Evolutionary conservation across 208 protist genomes (phyloP).

Genomic region (Blastocrithidia nonstop): DNA sequence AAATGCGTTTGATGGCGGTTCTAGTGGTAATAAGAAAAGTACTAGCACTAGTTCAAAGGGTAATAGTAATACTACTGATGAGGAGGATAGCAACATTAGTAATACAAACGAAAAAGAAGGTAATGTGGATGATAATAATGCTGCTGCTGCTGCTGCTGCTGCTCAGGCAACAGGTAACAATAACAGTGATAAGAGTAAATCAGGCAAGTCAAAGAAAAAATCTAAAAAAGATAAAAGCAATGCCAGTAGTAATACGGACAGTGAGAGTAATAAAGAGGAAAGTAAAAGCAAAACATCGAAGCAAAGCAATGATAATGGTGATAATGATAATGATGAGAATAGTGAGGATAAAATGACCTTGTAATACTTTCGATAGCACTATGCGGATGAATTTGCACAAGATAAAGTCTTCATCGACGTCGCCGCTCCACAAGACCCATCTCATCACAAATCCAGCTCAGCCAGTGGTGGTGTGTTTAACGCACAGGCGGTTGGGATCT

Average conservation of each 20-base stretch:
- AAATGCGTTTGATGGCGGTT: background rate
- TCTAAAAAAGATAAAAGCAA: too few relatives aligned
- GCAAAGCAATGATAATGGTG: background rate
- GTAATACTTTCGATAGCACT: constrained; percentile 68
- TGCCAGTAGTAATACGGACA: background rate
- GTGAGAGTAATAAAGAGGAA: background rate
- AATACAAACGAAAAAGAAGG: background rate
- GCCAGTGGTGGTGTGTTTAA: constrained; percentile 16
- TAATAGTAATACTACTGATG: background rate
- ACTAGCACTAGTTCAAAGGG: background rate
- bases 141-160: background rate
- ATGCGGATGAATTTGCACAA: constrained; percentile 49
- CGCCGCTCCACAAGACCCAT: constrained; percentile 18
- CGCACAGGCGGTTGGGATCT: constrained; percentile 39
- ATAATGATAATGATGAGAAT: background rate
- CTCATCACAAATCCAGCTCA: constrained; percentile 5
- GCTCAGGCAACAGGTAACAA: background rate
- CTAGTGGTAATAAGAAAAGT: constrained; percentile 4
- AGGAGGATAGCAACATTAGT: background rate
- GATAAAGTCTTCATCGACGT: constrained; percentile 69
- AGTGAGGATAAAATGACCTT: constrained; percentile 22
- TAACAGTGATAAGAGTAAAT: constrained; percentile 2
- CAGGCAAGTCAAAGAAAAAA: constrained; percentile 3
- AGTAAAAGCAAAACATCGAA: constrained; percentile 3
- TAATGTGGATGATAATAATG: background rate